Evolutionary conservation across 1,284 basidiomycete genomes (phyloP).

Genomic region (Rhizopogon parksii): DNA sequence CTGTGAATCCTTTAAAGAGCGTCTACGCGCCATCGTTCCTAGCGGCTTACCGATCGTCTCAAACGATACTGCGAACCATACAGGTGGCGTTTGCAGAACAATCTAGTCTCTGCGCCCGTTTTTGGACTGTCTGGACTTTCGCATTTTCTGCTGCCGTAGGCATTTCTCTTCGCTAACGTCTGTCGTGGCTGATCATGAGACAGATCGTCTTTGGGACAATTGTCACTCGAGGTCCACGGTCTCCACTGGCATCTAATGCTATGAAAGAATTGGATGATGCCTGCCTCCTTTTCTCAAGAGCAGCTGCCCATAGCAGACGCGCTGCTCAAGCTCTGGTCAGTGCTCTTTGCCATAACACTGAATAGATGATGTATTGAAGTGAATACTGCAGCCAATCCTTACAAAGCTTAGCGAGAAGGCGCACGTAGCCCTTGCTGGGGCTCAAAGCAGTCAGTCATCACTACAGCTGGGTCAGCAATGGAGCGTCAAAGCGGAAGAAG

Average conservation of each 20-base stretch:
- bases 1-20: conserved; percentile 52
- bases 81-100: conserved; percentile 46
- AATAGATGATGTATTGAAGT: neutral
- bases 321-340: conserved; percentile 57
- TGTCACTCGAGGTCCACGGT: conserved; percentile 55
- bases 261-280: conserved; percentile 59
- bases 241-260: conserved; percentile 50
- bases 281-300: conserved; percentile 51
- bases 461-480: conserved; percentile 34
- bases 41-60: conserved; percentile 53
- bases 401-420: conserved; percentile 52
- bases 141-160: conserved; percentile 57
- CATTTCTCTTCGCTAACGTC: conserved; percentile 8
- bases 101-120: conserved; percentile 46
- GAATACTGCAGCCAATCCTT: conserved; percentile 40
- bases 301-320: conserved; percentile 45
- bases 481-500: conserved; percentile 36
- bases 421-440: conserved; percentile 36
- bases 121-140: conserved; percentile 61
- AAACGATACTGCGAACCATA: conserved; percentile 50
- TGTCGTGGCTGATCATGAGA: neutral
- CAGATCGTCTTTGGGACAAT: conserved; percentile 65
- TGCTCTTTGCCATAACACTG: conserved; percentile 6
- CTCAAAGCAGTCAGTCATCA: conserved; percentile 29
- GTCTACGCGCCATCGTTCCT: conserved; percentile 58